These are phyloP conservation scores for Rhynchosporium secalis DNA, from an alignment of 2,329 filamentous ascomycete species.

Conservation along the genomic window DNA sequence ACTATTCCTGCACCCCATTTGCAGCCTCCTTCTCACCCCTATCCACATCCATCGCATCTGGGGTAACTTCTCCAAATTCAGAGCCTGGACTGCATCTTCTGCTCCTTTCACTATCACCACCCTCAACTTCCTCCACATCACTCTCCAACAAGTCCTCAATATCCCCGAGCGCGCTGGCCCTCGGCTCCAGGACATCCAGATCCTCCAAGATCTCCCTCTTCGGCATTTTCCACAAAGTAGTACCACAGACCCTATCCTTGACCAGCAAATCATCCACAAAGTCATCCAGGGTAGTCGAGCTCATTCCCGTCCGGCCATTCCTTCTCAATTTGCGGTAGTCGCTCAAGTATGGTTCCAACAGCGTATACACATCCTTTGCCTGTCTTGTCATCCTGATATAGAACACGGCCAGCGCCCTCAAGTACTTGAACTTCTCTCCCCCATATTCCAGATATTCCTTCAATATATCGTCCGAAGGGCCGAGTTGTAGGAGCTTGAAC, in stretches of 20 bases:
- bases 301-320: constrained; percentile 71
- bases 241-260: constrained; percentile 88
- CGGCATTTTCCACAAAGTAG: constrained; percentile 89
- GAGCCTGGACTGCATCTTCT: constrained; percentile 41
- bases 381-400: constrained; percentile 88
- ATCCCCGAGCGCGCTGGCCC: constrained; percentile 80
- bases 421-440: constrained; percentile 78
- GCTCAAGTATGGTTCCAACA: constrained; percentile 78
- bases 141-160: constrained; percentile 67
- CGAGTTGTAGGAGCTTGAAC: constrained; percentile 91
- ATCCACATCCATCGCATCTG: constrained; percentile 28
- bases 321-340: constrained; percentile 83
- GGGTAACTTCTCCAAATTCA: constrained; percentile 42
- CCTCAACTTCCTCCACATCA: constrained; percentile 42
- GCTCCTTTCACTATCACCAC: constrained; percentile 17
- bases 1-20: constrained; percentile 17
- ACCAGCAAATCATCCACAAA: constrained; percentile 90
- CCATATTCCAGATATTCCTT: constrained; percentile 76
- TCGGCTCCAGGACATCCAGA: constrained; percentile 79
- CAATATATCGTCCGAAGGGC: constrained; percentile 76
- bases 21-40: constrained; percentile 20
- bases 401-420: constrained; percentile 86
- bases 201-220: constrained; percentile 82
- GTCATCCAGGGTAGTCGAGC: constrained; percentile 80
- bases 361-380: constrained; percentile 75